Evolutionary conservation across 208 protist species (phyloP).

Genomic region (Acanthamoeba sp.): DNA sequence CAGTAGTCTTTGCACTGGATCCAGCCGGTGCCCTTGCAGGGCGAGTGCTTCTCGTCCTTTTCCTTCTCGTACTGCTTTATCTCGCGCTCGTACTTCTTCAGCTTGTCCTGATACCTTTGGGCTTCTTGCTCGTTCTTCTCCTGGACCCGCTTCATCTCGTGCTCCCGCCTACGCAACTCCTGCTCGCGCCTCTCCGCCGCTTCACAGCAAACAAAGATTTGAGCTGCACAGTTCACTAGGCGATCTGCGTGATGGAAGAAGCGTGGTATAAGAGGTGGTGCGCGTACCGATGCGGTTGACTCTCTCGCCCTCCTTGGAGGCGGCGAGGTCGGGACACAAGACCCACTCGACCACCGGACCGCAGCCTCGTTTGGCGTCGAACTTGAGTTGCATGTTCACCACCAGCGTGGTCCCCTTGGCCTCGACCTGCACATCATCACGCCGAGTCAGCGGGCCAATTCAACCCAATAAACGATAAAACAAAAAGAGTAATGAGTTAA

Average conservation of each 20-base stretch:
- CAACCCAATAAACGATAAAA: too few relatives aligned
- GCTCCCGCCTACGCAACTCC: background rate
- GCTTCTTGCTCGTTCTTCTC: background rate
- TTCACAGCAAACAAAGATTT: background rate
- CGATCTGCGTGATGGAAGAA: too few relatives aligned
- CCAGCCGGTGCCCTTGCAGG: conserved; percentile 38
- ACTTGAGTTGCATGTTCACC: conserved; percentile 2
- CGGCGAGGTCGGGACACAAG: background rate
- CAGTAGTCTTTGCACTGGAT: background rate
- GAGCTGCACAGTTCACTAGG: too few relatives aligned
- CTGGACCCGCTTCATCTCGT: background rate
- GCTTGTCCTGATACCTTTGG: background rate
- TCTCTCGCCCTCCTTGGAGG: background rate
- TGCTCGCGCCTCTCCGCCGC: background rate
- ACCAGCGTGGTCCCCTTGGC: background rate
- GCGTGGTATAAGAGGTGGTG: background rate
- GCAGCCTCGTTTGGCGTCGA: background rate
- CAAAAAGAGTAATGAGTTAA: too few relatives aligned
- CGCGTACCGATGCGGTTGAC: conserved; percentile 12
- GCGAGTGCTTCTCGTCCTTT: background rate
- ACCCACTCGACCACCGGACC: conserved; percentile 34
- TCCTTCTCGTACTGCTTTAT: conserved; percentile 28
- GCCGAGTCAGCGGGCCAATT: too few relatives aligned
- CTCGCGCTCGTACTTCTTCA: background rate
- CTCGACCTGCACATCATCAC: background rate